Evolutionary conservation across 2,329 filamentous ascomycete genomes (phyloP).

Genomic region (Trichoderma endophyticum): DNA sequence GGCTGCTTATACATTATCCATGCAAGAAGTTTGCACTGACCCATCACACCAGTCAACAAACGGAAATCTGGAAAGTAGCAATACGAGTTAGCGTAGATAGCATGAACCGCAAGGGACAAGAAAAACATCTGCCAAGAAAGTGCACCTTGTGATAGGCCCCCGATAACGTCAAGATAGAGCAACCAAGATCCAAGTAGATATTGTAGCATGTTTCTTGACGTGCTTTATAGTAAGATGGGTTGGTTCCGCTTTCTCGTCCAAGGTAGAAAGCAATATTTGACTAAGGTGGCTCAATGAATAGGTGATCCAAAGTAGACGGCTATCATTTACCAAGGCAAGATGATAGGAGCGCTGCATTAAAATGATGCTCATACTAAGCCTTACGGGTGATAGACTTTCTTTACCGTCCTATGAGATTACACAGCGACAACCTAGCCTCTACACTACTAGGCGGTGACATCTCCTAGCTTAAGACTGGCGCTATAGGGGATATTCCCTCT

Average conservation of each 20-base stretch:
- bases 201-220: not conserved
- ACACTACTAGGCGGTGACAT: not conserved
- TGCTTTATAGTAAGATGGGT: not conserved
- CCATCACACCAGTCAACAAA: not conserved
- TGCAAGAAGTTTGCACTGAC: not conserved
- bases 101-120: not conserved
- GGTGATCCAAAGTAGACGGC: not conserved
- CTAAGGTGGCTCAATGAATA: not conserved
- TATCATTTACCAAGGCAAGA: not conserved
- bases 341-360: not conserved
- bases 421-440: not conserved
- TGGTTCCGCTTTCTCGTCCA: not conserved
- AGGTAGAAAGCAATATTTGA: not conserved
- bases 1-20: not conserved
- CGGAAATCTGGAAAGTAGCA: not conserved
- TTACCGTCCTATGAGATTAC: not conserved
- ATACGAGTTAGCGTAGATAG: not conserved
- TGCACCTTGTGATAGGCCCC: not conserved
- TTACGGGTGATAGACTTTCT: not conserved
- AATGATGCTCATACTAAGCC: not conserved
- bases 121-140: not conserved
- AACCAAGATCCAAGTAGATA: not conserved
- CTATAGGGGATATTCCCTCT: not conserved
- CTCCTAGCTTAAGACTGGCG: not conserved
- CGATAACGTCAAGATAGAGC: not conserved